phyloP scores from a whole-genome alignment of 257 asterid genomes.

The Ballota nigra region DNA sequence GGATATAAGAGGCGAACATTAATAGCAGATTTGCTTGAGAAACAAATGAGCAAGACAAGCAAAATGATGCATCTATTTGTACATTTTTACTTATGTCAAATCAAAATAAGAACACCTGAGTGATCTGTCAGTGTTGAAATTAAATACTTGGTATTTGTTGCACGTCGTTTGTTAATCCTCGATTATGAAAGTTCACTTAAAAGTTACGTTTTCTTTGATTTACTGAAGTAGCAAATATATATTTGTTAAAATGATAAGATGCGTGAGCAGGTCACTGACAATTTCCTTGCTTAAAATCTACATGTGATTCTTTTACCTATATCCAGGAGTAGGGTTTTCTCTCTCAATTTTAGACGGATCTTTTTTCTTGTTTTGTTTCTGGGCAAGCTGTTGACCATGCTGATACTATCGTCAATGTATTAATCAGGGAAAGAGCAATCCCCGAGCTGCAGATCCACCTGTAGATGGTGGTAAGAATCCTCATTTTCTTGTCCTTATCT shows the following conservation, averaged over 20 bases:
- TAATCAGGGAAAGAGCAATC: conserved; percentile 72
- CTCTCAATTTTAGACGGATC: too few species aligned
- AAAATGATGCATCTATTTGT: background rate
- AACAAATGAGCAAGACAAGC: background rate
- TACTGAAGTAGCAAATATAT: background rate
- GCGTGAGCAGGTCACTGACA: background rate
- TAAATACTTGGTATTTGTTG: background rate
- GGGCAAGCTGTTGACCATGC: conserved; percentile 14
- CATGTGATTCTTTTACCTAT: background rate
- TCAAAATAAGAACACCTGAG: background rate
- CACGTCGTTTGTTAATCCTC: background rate
- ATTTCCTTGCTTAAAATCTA: background rate
- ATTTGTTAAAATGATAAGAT: background rate
- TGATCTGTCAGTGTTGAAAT: background rate
- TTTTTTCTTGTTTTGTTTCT: conserved; percentile 6
- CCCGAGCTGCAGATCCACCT: conserved; percentile 61
- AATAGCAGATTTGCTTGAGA: background rate
- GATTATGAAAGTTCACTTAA: background rate
- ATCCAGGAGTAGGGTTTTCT: too few species aligned
- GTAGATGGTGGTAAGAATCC: conserved; percentile 74
- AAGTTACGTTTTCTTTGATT: background rate
- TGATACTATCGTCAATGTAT: conserved; percentile 24
- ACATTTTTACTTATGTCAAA: background rate
- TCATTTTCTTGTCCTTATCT: conserved; percentile 78
- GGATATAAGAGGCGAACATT: background rate